Evolutionary conservation across 805 yeast genomes (phyloP).

Genomic region (Cyberlindnera veronae): DNA sequence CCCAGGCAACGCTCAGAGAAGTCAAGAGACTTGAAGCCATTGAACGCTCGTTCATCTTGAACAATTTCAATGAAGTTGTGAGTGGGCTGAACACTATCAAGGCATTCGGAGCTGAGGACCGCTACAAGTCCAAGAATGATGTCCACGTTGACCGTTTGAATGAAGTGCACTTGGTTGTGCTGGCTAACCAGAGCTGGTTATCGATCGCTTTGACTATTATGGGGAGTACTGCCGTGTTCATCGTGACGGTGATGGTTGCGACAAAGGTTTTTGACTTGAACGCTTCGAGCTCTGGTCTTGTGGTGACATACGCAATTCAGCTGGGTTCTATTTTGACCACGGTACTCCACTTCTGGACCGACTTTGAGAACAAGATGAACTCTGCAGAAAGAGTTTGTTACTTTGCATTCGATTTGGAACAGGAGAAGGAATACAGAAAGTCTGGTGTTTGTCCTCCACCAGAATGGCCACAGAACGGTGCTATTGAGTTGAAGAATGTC

Average conservation of each 20-base stretch:
- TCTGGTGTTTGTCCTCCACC: constrained; percentile 23
- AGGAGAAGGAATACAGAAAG: constrained; percentile 59
- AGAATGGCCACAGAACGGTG: constrained; percentile 22
- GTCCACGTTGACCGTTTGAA: constrained; percentile 55
- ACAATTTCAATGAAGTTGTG: constrained; percentile 66
- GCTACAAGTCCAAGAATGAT: constrained; percentile 46
- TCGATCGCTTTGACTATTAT: constrained; percentile 52
- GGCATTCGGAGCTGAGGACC: constrained; percentile 42
- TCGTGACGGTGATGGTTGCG: constrained; percentile 56
- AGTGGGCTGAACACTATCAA: constrained; percentile 62
- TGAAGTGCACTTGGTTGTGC: constrained; percentile 56
- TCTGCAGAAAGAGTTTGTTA: constrained; percentile 67
- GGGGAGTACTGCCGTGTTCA: constrained; percentile 48
- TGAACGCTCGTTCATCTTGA: constrained; percentile 63
- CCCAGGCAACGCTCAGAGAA: constrained; percentile 71
- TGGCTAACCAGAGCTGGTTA: constrained; percentile 65
- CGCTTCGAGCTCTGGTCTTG: constrained; percentile 64
- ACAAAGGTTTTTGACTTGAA: constrained; percentile 52
- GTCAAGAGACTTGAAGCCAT: constrained; percentile 73
- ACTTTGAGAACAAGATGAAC: constrained; percentile 70
- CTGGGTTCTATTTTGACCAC: constrained; percentile 34
- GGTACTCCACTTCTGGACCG: constrained; percentile 53
- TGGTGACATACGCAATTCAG: constrained; percentile 55
- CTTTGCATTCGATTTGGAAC: constrained; percentile 59
- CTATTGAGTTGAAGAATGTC: constrained; percentile 52